These are phyloP conservation scores for Trypanosoma congolense DNA, from an alignment of 208 protist genomes.

Conservation along the genomic window DNA sequence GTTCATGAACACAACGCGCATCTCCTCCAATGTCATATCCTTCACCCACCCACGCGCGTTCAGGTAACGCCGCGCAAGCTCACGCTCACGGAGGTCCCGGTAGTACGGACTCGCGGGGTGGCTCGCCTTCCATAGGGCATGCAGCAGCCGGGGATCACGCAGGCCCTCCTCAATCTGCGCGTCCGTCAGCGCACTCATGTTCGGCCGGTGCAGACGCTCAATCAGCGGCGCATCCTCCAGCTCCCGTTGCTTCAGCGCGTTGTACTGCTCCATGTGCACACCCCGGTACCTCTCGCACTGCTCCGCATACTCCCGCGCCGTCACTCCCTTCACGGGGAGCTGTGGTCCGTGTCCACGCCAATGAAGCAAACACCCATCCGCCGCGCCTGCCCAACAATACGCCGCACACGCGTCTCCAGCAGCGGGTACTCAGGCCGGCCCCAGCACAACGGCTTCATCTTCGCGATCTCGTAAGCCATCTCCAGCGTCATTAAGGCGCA, in stretches of 20 bases:
- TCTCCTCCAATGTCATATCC: conserved; percentile 76
- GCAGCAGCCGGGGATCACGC: conserved; percentile 68
- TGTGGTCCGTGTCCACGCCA: conserved; percentile 72
- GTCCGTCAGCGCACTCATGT: conserved; percentile 50
- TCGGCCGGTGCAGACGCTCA: conserved; percentile 75
- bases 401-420: conserved; percentile 81
- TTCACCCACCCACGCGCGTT: conserved; percentile 81
- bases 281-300: conserved; percentile 62
- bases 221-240: conserved; percentile 67
- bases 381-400: conserved; percentile 76
- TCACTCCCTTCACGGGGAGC: conserved; percentile 72
- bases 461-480: conserved; percentile 88
- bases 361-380: conserved; percentile 88
- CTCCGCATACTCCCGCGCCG: conserved; percentile 66
- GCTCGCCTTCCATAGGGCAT: conserved; percentile 68
- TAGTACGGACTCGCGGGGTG: conserved; percentile 57
- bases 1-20: conserved; percentile 73
- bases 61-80: conserved; percentile 64
- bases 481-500: conserved; percentile 85
- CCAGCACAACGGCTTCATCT: conserved; percentile 85
- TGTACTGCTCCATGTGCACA: conserved; percentile 76
- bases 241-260: conserved; percentile 55
- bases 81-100: conserved; percentile 35
- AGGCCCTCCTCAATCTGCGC: conserved; percentile 75
- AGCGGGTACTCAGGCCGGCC: conserved; percentile 67